Base-by-base conservation (phyloP, 805 yeast species). In the Myxozyma monticola region DNA sequence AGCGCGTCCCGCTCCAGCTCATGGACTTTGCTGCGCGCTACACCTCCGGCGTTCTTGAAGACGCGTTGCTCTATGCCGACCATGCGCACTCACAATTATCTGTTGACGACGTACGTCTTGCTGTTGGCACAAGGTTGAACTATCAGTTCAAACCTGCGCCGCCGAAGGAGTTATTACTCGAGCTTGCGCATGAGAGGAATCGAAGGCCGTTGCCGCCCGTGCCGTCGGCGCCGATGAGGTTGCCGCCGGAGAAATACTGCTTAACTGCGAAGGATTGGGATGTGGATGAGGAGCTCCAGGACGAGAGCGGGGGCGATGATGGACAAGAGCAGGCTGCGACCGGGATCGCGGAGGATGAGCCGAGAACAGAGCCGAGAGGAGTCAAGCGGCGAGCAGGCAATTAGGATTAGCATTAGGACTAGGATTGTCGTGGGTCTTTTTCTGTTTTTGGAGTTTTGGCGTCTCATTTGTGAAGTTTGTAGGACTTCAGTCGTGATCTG, bases 121-220 rank as follows among this genome's bases (percentile, higher is more conserved):
- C 97, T 0, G 89, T 93, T 26, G 91, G 93, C 0, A 93, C 98
- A 0, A 75, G 96, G 52, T 88, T 96, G n/a, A 89, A 87, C 64
- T 88, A 88, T 66, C 98, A 95, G 67, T 93, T 93, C 76, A 89
- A 89, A 67, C 96, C 98, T 2, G 85, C 86, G 2, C 93, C 95
- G 5, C 98, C 98, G 3, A 93, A 91, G 67, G 97, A 93, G 66
- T 72, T 91, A 59, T 69, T 93, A 57, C 71, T 93, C 68, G 96
- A 91, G 68, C 73, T 93, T 61, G 99, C 99, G 0, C 84, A 83
- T 17, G 99, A 95, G 65, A 76, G 96, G 57, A 93, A 93, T 68
- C 84, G 88, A 61, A 84, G 87, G 65, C 82, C 95, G 0, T 73
- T 93, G 45, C 99, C 99, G 4, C 86, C 93, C 4, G 90, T 93